These are phyloP conservation scores for Amanita fuliginea DNA, from an alignment of 768 basidiomycete species.

Conservation along the genomic window DNA sequence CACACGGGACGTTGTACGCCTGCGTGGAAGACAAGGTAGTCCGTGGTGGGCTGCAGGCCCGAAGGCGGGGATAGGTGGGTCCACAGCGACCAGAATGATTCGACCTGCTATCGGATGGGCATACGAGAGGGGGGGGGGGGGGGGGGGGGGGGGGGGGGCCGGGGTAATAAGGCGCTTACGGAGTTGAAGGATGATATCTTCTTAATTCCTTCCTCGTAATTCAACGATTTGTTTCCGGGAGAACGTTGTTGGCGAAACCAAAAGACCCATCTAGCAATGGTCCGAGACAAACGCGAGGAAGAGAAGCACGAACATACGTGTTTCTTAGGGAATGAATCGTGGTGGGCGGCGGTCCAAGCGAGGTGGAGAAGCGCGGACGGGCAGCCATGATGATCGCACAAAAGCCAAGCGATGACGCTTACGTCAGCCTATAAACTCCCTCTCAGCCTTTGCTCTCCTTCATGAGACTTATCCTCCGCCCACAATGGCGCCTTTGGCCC, in stretches of 20 bases:
- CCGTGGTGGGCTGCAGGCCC: slow-evolving; percentile 77
- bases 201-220: slow-evolving; percentile 93
- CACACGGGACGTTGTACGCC: slow-evolving; percentile 84
- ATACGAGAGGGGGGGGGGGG: not conserved
- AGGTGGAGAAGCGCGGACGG: slow-evolving; percentile 49
- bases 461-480: slow-evolving; percentile 77
- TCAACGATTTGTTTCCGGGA: slow-evolving; percentile 81
- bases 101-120: slow-evolving; percentile 40
- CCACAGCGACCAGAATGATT: slow-evolving; percentile 93
- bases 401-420: slow-evolving; percentile 11
- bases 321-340: slow-evolving; percentile 69
- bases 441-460: slow-evolving; percentile 13
- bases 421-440: slow-evolving; percentile 18
- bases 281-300: slow-evolving; percentile 12
- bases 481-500: slow-evolving; percentile 77
- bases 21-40: slow-evolving; percentile 86
- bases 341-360: slow-evolving; percentile 21
- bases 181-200: slow-evolving; percentile 85
- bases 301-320: slow-evolving; percentile 70
- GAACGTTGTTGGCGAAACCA: slow-evolving; percentile 89
- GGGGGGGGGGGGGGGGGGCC: too few species aligned
- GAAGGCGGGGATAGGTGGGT: slow-evolving; percentile 87
- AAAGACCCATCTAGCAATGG: slow-evolving; percentile 67
- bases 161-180: slow-evolving; percentile 28
- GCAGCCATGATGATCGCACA: slow-evolving; percentile 9